phyloP scores from a whole-genome alignment of 148 eudicot genomes.

The Oxyria digyna region DNA sequence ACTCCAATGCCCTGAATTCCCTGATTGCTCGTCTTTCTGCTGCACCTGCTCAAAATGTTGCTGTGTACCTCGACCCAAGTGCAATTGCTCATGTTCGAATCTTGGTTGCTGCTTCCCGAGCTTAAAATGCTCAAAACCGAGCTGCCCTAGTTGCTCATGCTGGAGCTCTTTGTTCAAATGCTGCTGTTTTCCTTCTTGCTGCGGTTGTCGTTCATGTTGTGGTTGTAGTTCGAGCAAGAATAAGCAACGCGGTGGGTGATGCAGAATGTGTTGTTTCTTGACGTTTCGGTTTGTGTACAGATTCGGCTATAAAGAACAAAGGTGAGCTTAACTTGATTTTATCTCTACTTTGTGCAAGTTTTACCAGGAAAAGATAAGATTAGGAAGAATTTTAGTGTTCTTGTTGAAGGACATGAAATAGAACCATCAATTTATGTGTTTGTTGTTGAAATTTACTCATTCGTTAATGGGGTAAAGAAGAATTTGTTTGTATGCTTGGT shows the following conservation, averaged over 20 bases:
- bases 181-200: slow-evolving; percentile 10
- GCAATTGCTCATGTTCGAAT: slow-evolving; percentile 9
- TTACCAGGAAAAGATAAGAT: slow-evolving; percentile 2
- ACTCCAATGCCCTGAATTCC: slow-evolving; percentile 30
- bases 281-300: slow-evolving; percentile 2
- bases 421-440: background rate
- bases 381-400: background rate
- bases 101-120: slow-evolving; percentile 5
- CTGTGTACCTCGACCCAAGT: slow-evolving; percentile 18
- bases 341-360: slow-evolving; percentile 1
- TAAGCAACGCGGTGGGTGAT: background rate
- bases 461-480: background rate
- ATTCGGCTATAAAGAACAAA: slow-evolving; percentile 2
- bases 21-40: slow-evolving; percentile 16
- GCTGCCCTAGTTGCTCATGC: slow-evolving; percentile 26
- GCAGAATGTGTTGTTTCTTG: background rate
- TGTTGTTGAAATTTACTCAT: background rate
- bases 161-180: slow-evolving; percentile 18
- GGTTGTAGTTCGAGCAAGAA: background rate
- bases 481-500: background rate
- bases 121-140: slow-evolving; percentile 16
- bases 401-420: slow-evolving; percentile 2
- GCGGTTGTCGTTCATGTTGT: background rate
- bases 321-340: background rate
- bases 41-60: slow-evolving; percentile 30